Percentiles rank a stretch among this genome's conserved stretches.
Evolutionary conservation across 768 basidiomycete species (phyloP).

Genomic region (Coprinopsis strossmayeri): DNA sequence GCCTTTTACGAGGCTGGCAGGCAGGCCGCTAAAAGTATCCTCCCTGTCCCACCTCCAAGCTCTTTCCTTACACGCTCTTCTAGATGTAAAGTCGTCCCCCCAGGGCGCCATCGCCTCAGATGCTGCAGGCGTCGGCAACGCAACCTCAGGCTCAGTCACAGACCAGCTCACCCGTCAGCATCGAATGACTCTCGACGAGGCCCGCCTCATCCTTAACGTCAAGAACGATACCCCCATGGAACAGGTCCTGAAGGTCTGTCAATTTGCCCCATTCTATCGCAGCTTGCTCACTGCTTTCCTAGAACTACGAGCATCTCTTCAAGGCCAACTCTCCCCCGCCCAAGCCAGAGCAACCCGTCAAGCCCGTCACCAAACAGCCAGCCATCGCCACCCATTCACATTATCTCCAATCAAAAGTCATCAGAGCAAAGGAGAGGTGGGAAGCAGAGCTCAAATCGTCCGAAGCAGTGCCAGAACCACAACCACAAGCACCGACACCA

Average conservation of each 20-base stretch:
- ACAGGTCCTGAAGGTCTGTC: conserved; percentile 71
- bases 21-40: conserved; percentile 90
- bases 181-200: conserved; percentile 94
- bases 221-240: conserved; percentile 70
- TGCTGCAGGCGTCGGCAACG: conserved; percentile 66
- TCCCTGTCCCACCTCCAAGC: not conserved
- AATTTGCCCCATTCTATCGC: conserved; percentile 14
- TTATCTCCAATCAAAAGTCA: conserved; percentile 96
- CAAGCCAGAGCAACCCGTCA: conserved; percentile 26
- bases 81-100: conserved; percentile 82
- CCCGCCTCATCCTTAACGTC: conserved; percentile 83
- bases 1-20: conserved; percentile 85
- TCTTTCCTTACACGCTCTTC: not conserved
- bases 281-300: conserved; percentile 8
- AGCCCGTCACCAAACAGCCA: conserved; percentile 37
- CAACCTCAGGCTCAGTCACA: conserved; percentile 66
- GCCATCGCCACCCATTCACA: conserved; percentile 57
- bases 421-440: conserved; percentile 89
- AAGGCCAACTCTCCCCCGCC: conserved; percentile 78
- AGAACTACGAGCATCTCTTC: conserved; percentile 95
- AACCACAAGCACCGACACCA: conserved; percentile 13
- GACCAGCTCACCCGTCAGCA: conserved; percentile 81
- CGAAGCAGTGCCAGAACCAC: conserved; percentile 16
- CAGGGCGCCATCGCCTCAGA: conserved; percentile 63
- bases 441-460: conserved; percentile 67